Base-by-base conservation (phyloP, 306 rosid species). In the Ziziphus jujuba region DNA sequence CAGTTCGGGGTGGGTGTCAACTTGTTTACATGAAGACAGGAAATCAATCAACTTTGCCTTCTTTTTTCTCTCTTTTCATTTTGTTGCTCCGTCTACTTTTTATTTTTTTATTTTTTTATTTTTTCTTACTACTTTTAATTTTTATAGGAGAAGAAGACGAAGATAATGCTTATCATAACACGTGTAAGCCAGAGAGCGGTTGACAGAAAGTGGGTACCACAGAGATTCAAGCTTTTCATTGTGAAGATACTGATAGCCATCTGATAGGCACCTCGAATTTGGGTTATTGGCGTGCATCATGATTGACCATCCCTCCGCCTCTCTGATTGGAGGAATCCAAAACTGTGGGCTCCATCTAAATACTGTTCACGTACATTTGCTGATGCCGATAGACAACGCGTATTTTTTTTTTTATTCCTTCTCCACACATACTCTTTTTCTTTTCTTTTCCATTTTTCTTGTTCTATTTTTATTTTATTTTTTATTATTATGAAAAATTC, bases 321-420 rank as follows among this genome's bases (percentile, higher is more conserved):
- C 45, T 40, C 45, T 8, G 10, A 40, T 10, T 40, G 45, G 3
- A 12, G 45, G 82, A 78, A 78, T 78, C 82, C 78, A 38, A 73
- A 72, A 57, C 68, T 38, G 63, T 43, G 72, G 74, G 78, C 65
- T 70, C 75, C 65, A 61, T 61, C 9, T 0, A 2, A 14, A 20
- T 61, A 3, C 17, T 8, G 16, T 58, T 0, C 44, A 28, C 16
- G 40, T 57, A 28, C 10, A 57, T 57, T 5, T 13, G 9, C 8
- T n/a, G 15, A 14, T 56, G 10, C 17, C 17, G 9, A 11, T 49
- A 14, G 16, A 19, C 52, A n/a, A 53, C 64, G 17, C 25, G 44
- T 28, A 40, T 17, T 24, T 53, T 43, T 52, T 20, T 44, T 3
- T 36, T 11, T 15, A 11, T 6, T 12, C 51, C 70, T 55, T 20